Base-by-base conservation (phyloP, 306 rosid genomes). In the Chamaecrista fasciculata region DNA sequence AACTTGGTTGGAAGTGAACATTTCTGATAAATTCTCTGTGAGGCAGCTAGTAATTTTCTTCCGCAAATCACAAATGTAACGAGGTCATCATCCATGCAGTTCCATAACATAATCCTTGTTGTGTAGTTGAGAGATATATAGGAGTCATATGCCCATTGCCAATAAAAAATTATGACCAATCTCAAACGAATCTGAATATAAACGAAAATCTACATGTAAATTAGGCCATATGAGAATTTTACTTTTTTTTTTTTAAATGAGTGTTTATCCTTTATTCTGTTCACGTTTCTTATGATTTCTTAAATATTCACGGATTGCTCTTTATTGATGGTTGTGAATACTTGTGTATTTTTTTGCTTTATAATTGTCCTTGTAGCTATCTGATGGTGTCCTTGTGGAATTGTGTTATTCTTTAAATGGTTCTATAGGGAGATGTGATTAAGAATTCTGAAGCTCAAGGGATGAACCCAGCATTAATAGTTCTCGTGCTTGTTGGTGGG, bases 381-480 rank as follows among this genome's bases (percentile, higher is more conserved):
- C 36, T 51, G 34, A 58, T 53, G 26, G 26, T 79, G 46, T 26
- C 62, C 67, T 61, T 36, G 19, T 40, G 42, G 7, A 26, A 64
- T 55, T 5, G 20, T 75, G 37, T 43, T 39, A 40, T 44, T 37
- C 8, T 19, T 67, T 66, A 8, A 4, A 39, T 33, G 31, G 63
- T 49, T 25, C 34, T 15, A 15, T 40, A 76, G 85, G 87, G 73
- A 63, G 66, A 86, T 55, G 86, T 36, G 59, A 51, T 78, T 40
- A 81, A 89, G 85, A 73, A 80, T 72, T 79, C 84, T 69, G 84
- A 64, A 43, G 79, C 81, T 33, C 84, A 78, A 72, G 97, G 98
- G 39, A 78, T 94, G 43, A 94, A 88, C 83, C 93, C 97, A 25
- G 97, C 83, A 74, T 76, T 94, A 65, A 81, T 94, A 14, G 97